phyloP scores from a whole-genome alignment of 805 yeast species.

The Starmerella geochares region DNA sequence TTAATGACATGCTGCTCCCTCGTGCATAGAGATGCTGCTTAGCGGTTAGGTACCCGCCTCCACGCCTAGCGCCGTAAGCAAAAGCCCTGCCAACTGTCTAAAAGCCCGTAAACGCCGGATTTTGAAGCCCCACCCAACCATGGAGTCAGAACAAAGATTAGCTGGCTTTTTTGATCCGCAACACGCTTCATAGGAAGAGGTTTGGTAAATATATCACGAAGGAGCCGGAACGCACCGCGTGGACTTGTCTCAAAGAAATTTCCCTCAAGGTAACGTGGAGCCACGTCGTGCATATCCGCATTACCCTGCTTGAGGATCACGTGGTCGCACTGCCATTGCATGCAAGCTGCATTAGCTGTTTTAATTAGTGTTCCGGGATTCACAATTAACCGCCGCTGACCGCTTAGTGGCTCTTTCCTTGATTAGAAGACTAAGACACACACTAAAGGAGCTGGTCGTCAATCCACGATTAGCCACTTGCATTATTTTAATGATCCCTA shows the following conservation, averaged over 20 bases:
- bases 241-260: neutral
- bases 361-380: slow-evolving; percentile 1
- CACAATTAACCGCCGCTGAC: neutral
- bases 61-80: slow-evolving; percentile 2
- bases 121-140: too few relatives aligned
- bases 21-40: slow-evolving; percentile 1
- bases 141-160: too few relatives aligned
- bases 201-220: too few relatives aligned
- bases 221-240: neutral
- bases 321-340: neutral
- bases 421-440: neutral
- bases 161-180: too few relatives aligned
- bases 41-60: slow-evolving; percentile 3
- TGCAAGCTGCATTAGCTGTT: slow-evolving; percentile 4
- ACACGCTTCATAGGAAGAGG: too few relatives aligned
- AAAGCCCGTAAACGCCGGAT: neutral
- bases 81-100: neutral
- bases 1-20: neutral
- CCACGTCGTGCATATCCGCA: neutral
- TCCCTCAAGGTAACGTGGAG: neutral
- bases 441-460: neutral
- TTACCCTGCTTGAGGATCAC: neutral
- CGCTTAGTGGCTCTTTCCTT: neutral
- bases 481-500: neutral
- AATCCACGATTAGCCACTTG: slow-evolving; percentile 1